Base-by-base conservation (phyloP, 1,284 basidiomycete species). In the Puccinia polysora region DNA sequence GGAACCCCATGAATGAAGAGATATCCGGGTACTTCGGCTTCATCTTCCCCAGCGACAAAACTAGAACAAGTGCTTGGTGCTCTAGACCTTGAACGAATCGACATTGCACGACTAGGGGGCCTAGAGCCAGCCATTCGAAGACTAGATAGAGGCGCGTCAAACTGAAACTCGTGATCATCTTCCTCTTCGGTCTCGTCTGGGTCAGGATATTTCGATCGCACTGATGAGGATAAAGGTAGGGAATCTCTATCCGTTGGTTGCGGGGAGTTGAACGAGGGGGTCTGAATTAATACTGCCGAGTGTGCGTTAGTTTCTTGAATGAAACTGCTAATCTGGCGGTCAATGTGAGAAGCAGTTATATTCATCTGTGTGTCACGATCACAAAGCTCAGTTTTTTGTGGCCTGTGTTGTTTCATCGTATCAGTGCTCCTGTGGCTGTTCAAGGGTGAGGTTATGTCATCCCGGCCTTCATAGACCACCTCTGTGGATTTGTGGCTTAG, bases 111-210 rank as follows among this genome's bases (percentile, higher is more conserved):
- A 47, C 65, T 69, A 36, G 65, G 65, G 15, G 65, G 55, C 23
- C 65, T 69, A 10, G 65, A 67, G 32, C 65, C 65, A 43, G 25
- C 55, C 65, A 69, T 69, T 50, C 43, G 36, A n/a, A 69, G 56
- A 25, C 56, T 50, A 45, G 53, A 18, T 25, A 28, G 36, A 18
- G 50, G 23, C 60, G 8, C 45, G 32, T 50, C 1, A 10, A 32
- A 36, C 0, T 8, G 45, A 2, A 14, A 15, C 10, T 34, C 45
- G 18, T 36, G 43, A 2, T 56, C 65, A 43, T 32, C 38, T 38
- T 59, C 65, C 23, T 43, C 53, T 25, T n/a, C 28, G 38, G 32
- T 28, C 25, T 40, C 34, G 34, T 65, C 49, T 4, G 1, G 23
- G 45, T 65, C 47, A 38, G 25, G 38, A 53, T 25, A 30, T 3